Conservation (phyloP, 78 protist genomes). For the Chrysochromulina tobinii region DNA sequence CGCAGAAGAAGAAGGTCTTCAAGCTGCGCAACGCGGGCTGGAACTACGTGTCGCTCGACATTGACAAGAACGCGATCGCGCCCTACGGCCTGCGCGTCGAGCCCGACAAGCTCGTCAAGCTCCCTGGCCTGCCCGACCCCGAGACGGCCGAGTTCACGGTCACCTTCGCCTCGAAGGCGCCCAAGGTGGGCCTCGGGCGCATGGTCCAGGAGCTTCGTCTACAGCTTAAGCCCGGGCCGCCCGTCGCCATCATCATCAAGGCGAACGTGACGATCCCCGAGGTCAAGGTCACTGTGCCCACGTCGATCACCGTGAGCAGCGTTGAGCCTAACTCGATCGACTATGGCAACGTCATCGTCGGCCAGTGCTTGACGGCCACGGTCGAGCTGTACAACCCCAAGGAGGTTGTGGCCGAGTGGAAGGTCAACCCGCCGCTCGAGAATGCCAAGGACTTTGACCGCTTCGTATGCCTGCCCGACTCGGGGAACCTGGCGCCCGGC, state of each 20-base stretch:
- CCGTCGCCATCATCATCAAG: conserved; percentile 23
- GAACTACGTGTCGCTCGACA: background rate
- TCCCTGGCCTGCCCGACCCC: conserved; percentile 45
- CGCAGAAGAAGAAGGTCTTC: conserved; percentile 27
- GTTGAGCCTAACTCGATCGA: conserved; percentile 18
- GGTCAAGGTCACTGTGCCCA: background rate
- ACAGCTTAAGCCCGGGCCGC: conserved; percentile 33
- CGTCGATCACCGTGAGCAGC: conserved; percentile 50
- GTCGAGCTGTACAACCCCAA: conserved; percentile 3
- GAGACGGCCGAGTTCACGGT: conserved; percentile 38
- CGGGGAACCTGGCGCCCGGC: background rate
- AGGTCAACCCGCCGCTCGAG: background rate
- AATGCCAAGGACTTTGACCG: background rate
- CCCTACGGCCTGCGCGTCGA: conserved; percentile 28
- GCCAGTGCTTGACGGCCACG: background rate
- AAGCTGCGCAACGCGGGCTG: conserved; percentile 54
- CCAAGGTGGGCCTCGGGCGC: conserved; percentile 17
- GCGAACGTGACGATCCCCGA: conserved; percentile 67
- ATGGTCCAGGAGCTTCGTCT: conserved; percentile 15
- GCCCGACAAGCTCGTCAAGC: conserved; percentile 37
- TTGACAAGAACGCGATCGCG: conserved; percentile 31
- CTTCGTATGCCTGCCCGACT: background rate
- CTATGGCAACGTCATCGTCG: conserved; percentile 42
- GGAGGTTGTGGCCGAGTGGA: conserved; percentile 37
- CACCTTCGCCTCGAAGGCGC: background rate